phyloP scores from a whole-genome alignment of 768 basidiomycete genomes.

The Phanerochaete carnosa region DNA sequence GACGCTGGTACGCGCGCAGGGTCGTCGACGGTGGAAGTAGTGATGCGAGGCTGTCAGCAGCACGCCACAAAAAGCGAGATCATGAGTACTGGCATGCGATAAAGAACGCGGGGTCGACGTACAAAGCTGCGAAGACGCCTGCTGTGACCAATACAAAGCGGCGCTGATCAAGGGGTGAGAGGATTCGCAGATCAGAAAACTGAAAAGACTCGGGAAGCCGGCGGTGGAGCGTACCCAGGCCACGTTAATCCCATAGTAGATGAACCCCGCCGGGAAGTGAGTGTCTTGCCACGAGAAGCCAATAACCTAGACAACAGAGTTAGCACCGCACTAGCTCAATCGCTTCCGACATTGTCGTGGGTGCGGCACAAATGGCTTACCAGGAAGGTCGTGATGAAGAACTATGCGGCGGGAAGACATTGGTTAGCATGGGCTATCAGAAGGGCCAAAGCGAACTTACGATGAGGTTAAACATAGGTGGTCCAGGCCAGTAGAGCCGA shows the following conservation, averaged over 20 bases:
- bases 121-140: conserved; percentile 81
- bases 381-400: conserved; percentile 59
- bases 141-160: conserved; percentile 67
- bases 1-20: conserved; percentile 69
- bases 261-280: conserved; percentile 41
- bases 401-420: conserved; percentile 12
- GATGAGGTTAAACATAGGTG: conserved; percentile 69
- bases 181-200: background rate
- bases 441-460: conserved; percentile 1
- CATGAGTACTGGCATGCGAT: background rate
- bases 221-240: conserved; percentile 54
- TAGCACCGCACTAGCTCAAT: background rate
- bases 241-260: conserved; percentile 61
- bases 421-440: background rate
- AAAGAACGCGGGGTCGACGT: conserved; percentile 20
- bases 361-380: conserved; percentile 35
- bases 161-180: conserved; percentile 35
- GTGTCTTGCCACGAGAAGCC: conserved; percentile 73
- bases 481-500: conserved; percentile 71
- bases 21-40: conserved; percentile 75
- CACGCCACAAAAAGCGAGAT: background rate
- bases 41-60: conserved; percentile 38
- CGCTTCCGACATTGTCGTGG: background rate
- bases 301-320: conserved; percentile 42
- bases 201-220: background rate